These are phyloP conservation scores for Phytophthora uliginosa DNA, from an alignment of 352 stramenopile species.

Conservation along the genomic window DNA sequence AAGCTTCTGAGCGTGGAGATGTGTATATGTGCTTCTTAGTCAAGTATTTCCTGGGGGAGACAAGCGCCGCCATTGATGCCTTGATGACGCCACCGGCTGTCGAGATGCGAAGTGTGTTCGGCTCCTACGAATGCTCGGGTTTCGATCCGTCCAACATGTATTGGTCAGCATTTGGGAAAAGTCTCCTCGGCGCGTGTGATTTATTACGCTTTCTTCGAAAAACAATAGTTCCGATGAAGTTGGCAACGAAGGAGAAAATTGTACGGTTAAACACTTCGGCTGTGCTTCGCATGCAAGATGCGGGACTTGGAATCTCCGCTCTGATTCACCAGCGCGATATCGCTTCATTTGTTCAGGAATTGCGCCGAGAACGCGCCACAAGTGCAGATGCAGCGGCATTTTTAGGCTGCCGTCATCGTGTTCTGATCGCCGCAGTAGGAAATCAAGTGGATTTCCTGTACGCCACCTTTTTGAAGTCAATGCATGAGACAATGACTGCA, in stretches of 20 bases:
- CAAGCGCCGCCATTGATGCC: slow-evolving; percentile 48
- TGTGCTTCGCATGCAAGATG: slow-evolving; percentile 60
- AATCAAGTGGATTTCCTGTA: slow-evolving; percentile 63
- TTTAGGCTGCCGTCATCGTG: slow-evolving; percentile 46
- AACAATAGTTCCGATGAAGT: slow-evolving; percentile 59
- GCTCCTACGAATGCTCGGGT: slow-evolving; percentile 11
- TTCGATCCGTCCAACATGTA: slow-evolving; percentile 51
- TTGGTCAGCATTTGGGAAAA: slow-evolving; percentile 82
- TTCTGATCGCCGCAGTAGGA: slow-evolving; percentile 49
- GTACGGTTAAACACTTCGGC: slow-evolving; percentile 61
- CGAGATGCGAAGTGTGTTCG: slow-evolving; percentile 77
- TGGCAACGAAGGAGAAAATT: slow-evolving; percentile 61
- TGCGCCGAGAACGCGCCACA: slow-evolving; percentile 39
- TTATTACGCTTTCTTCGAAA: slow-evolving; percentile 73
- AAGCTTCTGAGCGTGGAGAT: slow-evolving; percentile 61
- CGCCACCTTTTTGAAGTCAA: slow-evolving; percentile 49
- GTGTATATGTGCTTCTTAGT: slow-evolving; percentile 86
- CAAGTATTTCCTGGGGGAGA: slow-evolving; percentile 72
- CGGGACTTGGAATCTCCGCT: slow-evolving; percentile 59
- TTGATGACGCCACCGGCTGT: slow-evolving; percentile 56
- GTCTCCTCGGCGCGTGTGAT: slow-evolving; percentile 71
- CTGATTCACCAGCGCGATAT: slow-evolving; percentile 75
- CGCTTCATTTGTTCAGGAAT: slow-evolving; percentile 56
- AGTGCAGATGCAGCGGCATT: slow-evolving; percentile 50
- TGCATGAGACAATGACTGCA: slow-evolving; percentile 41